A percentile compares a stretch with the other conserved stretches of the same genome.
Conservation (phyloP, 2,329 filamentous ascomycete genomes). For the Lasiodiplodia hormozganensis region DNA sequence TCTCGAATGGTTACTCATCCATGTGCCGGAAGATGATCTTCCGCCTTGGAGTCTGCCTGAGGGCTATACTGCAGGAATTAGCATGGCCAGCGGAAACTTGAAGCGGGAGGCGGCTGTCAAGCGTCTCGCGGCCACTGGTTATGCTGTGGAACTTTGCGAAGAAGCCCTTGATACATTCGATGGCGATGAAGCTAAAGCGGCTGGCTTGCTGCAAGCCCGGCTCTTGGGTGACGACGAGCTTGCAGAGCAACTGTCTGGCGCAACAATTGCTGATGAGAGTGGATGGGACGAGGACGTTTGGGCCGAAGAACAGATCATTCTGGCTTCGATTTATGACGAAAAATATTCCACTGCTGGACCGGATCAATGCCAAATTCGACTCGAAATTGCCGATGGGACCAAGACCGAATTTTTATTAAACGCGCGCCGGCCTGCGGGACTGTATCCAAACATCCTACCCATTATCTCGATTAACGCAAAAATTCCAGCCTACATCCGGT, state of each 20-base stretch:
- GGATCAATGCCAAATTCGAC: conserved; percentile 72
- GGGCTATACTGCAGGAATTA: conserved; percentile 88
- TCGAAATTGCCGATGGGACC: conserved; percentile 58
- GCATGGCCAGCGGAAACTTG: conserved; percentile 81
- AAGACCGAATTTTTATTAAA: conserved; percentile 62
- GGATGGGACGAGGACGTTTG: conserved; percentile 63
- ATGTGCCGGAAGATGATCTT: conserved; percentile 97
- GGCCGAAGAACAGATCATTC: conserved; percentile 82
- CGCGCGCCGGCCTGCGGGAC: conserved; percentile 70
- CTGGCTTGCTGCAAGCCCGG: conserved; percentile 77
- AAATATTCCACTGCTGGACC: conserved; percentile 60
- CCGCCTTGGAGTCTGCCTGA: conserved; percentile 91
- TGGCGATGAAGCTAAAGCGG: conserved; percentile 77
- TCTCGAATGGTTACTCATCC: conserved; percentile 93
- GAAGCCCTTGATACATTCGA: conserved; percentile 74
- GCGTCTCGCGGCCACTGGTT: conserved; percentile 80
- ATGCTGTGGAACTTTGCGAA: conserved; percentile 82
- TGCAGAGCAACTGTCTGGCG: conserved; percentile 34
- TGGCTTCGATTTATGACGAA: conserved; percentile 87
- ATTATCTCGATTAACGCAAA: conserved; percentile 72
- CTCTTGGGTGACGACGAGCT: conserved; percentile 57
- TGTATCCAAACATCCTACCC: conserved; percentile 74
- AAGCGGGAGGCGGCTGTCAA: conserved; percentile 83
- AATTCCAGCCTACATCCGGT: conserved; percentile 89
- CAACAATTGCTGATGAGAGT: conserved; percentile 55